Evolutionary conservation across 2,329 filamentous ascomycete species (phyloP).

Genomic region (Lomentospora prolificans): DNA sequence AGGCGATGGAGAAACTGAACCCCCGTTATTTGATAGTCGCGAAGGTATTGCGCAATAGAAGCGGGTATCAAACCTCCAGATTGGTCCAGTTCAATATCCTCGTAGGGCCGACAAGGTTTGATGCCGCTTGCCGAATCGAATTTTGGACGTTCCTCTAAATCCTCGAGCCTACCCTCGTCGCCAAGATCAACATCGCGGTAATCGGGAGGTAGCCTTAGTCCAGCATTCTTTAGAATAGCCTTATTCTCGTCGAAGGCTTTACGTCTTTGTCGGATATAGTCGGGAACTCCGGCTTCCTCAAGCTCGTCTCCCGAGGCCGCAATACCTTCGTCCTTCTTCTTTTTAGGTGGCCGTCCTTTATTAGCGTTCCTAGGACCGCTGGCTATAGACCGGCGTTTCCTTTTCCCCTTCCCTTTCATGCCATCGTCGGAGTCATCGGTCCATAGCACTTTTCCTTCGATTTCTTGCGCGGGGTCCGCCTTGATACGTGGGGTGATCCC

Average conservation of each 20-base stretch:
- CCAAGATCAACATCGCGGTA: conserved; percentile 70
- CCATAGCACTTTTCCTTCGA: conserved; percentile 38
- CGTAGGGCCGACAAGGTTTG: conserved; percentile 58
- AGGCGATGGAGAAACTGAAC: conserved; percentile 76
- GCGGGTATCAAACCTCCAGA: conserved; percentile 79
- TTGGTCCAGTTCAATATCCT: conserved; percentile 64
- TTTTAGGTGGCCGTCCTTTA: conserved; percentile 13
- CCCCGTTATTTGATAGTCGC: conserved; percentile 84
- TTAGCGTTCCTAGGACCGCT: neutral
- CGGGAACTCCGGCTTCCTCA: conserved; percentile 53
- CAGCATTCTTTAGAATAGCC: conserved; percentile 52
- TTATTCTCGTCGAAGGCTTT: conserved; percentile 56
- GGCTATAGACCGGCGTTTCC: conserved; percentile 15
- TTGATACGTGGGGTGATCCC: neutral
- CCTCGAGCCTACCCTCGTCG: conserved; percentile 51
- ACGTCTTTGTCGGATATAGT: conserved; percentile 62
- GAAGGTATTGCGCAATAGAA: conserved; percentile 80
- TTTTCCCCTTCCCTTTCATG: conserved; percentile 40
- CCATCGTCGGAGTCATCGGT: conserved; percentile 50
- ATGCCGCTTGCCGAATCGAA: conserved; percentile 47
- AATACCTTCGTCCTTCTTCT: conserved; percentile 17
- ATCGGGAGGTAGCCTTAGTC: conserved; percentile 66
- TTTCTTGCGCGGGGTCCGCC: neutral
- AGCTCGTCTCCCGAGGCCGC: conserved; percentile 30
- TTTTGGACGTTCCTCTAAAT: conserved; percentile 58